Percentiles rank a stretch among this genome's conserved stretches.
Conservation (phyloP, 2,329 filamentous ascomycete genomes). For the Verticillium zaregamsianum region DNA sequence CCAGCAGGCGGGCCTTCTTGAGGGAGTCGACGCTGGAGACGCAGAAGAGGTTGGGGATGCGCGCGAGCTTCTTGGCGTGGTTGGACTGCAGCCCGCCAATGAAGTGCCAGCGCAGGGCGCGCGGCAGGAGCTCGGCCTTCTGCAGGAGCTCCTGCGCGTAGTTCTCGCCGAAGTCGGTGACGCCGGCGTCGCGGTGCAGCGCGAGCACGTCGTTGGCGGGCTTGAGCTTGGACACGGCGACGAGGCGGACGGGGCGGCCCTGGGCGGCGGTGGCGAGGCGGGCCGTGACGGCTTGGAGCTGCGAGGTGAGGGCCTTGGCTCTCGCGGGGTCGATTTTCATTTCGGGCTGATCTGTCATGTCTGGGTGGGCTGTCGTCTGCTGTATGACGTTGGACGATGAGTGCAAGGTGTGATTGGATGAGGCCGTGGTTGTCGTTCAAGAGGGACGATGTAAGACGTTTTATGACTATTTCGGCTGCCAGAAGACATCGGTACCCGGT, state of each 20-base stretch:
- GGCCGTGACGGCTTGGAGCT: conserved; percentile 56
- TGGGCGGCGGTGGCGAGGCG: conserved; percentile 51
- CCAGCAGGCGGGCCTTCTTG: conserved; percentile 82
- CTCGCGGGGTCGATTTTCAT: conserved; percentile 62
- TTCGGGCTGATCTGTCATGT: conserved; percentile 22
- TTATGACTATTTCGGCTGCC: no score
- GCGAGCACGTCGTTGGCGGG: conserved; percentile 86
- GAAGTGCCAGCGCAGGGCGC: conserved; percentile 85
- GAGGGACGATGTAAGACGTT: no score
- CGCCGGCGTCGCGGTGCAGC: conserved; percentile 59
- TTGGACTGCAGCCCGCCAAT: conserved; percentile 87
- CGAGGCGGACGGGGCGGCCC: conserved; percentile 70
- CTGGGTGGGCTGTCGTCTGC: not conserved
- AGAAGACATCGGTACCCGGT: no score
- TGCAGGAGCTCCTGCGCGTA: conserved; percentile 86
- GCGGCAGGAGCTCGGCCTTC: conserved; percentile 77
- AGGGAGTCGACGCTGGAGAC: conserved; percentile 84
- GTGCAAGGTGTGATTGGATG: no score
- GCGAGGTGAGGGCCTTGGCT: conserved; percentile 57
- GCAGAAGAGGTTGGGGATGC: conserved; percentile 84
- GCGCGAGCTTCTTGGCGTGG: conserved; percentile 84
- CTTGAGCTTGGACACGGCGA: conserved; percentile 96
- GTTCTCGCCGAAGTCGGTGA: conserved; percentile 92
- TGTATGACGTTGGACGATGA: no score
- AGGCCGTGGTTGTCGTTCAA: no score